Evolutionary conservation across 2,329 filamentous ascomycete genomes (phyloP).

Genomic region (Venturia pyrina): DNA sequence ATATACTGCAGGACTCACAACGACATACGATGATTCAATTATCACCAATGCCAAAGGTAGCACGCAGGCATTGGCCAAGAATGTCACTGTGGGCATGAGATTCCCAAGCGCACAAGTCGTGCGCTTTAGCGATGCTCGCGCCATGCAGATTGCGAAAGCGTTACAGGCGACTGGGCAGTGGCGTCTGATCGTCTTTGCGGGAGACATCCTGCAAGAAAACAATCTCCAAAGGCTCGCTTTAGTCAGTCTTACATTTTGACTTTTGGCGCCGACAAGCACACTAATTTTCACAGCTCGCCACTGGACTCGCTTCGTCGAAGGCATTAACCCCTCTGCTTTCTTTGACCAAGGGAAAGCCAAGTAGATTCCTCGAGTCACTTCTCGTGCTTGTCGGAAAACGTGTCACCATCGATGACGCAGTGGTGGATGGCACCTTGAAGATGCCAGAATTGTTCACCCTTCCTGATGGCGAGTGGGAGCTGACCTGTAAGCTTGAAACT

Average conservation of each 20-base stretch:
- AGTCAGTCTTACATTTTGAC: background rate
- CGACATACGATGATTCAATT: constrained; percentile 46
- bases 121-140: constrained; percentile 45
- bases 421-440: background rate
- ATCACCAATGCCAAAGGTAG: constrained; percentile 44
- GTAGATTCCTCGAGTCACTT: background rate
- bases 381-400: constrained; percentile 6
- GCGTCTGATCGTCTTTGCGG: constrained; percentile 52
- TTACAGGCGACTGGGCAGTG: constrained; percentile 50
- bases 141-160: constrained; percentile 49
- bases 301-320: background rate
- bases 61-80: constrained; percentile 33
- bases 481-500: constrained; percentile 1
- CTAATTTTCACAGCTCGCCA: background rate
- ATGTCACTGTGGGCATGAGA: constrained; percentile 44
- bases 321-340: background rate
- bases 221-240: background rate
- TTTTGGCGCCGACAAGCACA: background rate
- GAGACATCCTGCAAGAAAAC: constrained; percentile 20
- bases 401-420: constrained; percentile 7
- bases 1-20: constrained; percentile 48
- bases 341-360: background rate
- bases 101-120: constrained; percentile 51
- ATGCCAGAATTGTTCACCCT: constrained; percentile 4
- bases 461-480: constrained; percentile 3